Percentiles rank a stretch among this genome's conserved stretches.
These are phyloP conservation scores for Colletotrichum sp. DNA, from an alignment of 2,329 filamentous ascomycete species.

Conservation along the genomic window DNA sequence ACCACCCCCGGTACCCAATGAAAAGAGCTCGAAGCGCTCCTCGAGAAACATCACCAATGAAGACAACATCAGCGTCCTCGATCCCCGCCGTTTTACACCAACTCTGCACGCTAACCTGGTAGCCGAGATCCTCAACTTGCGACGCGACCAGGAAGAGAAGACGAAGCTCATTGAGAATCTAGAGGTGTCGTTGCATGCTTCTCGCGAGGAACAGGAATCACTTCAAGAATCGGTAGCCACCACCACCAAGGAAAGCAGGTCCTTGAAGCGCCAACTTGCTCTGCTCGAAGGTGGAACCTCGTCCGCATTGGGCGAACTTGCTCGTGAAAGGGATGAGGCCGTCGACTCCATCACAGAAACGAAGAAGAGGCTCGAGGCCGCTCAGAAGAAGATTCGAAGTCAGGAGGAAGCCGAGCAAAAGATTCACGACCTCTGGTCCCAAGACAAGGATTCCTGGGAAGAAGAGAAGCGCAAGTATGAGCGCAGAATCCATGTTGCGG, in stretches of 20 bases:
- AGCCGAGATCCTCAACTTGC: conserved; percentile 87
- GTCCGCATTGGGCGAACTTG: conserved; percentile 82
- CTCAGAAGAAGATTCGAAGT: conserved; percentile 77
- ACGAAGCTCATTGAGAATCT: conserved; percentile 84
- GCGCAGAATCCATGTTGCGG: conserved; percentile 86
- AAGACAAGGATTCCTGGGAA: conserved; percentile 85
- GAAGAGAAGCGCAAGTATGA: conserved; percentile 83
- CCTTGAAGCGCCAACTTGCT: conserved; percentile 83
- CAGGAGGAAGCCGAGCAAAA: conserved; percentile 86
- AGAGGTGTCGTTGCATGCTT: conserved; percentile 74
- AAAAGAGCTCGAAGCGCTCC: conserved; percentile 52
- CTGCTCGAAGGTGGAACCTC: conserved; percentile 87
- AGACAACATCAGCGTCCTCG: conserved; percentile 76
- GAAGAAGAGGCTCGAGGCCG: conserved; percentile 76
- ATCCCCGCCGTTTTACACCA: conserved; percentile 92
- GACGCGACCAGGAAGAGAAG: conserved; percentile 91
- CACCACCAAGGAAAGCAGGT: conserved; percentile 77
- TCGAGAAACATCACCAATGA: conserved; percentile 67
- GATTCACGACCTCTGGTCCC: conserved; percentile 80
- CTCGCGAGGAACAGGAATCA: conserved; percentile 76
- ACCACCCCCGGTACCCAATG: conserved; percentile 53
- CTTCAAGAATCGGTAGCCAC: conserved; percentile 67
- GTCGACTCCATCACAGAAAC: conserved; percentile 75
- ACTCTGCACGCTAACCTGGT: conserved; percentile 94
- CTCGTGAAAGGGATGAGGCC: conserved; percentile 85